Evolutionary conservation across 495 filamentous ascomycete genomes (phyloP).

Genomic region (Aspergillus panamensis): DNA sequence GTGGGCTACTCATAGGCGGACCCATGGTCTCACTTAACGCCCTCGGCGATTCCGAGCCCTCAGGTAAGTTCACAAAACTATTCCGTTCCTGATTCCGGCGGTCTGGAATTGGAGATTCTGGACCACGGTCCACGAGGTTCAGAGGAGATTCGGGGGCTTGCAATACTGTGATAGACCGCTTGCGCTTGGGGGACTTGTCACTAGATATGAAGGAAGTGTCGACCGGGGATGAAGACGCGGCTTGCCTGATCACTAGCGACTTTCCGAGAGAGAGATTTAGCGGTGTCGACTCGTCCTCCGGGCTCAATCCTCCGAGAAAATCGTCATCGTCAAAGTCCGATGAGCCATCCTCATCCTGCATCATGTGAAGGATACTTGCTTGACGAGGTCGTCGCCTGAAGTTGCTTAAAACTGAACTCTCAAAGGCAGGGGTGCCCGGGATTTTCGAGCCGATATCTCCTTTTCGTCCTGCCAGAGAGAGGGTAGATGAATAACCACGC

Average conservation of each 20-base stretch:
- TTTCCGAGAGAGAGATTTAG: constrained; percentile 44
- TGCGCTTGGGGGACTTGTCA: constrained; percentile 38
- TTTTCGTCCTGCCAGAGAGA: constrained; percentile 42
- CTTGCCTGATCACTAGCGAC: constrained; percentile 25
- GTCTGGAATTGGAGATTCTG: constrained; percentile 16
- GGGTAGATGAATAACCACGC: constrained; percentile 47
- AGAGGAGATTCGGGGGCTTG: constrained; percentile 28
- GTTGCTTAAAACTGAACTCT: constrained; percentile 54
- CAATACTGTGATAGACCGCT: constrained; percentile 23
- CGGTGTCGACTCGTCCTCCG: constrained; percentile 65
- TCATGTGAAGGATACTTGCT: constrained; percentile 64
- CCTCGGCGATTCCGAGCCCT: constrained; percentile 28
- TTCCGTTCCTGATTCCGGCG: neutral
- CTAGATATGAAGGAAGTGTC: constrained; percentile 26
- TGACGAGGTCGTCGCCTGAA: constrained; percentile 64
- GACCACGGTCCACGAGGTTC: constrained; percentile 21
- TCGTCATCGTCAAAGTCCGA: constrained; percentile 49
- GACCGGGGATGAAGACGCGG: constrained; percentile 23
- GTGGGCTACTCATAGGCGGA: constrained; percentile 46
- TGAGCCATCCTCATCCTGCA: constrained; percentile 50
- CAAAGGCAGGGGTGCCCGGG: constrained; percentile 51
- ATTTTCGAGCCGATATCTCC: constrained; percentile 39
- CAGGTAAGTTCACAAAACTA: constrained; percentile 13
- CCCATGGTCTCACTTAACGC: constrained; percentile 49
- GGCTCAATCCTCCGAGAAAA: constrained; percentile 56